Percentiles rank a stretch among this genome's conserved stretches.
These are phyloP conservation scores for Suhomyces panamericanus DNA, from an alignment of 1,139 yeast genomes.

Conservation along the genomic window DNA sequence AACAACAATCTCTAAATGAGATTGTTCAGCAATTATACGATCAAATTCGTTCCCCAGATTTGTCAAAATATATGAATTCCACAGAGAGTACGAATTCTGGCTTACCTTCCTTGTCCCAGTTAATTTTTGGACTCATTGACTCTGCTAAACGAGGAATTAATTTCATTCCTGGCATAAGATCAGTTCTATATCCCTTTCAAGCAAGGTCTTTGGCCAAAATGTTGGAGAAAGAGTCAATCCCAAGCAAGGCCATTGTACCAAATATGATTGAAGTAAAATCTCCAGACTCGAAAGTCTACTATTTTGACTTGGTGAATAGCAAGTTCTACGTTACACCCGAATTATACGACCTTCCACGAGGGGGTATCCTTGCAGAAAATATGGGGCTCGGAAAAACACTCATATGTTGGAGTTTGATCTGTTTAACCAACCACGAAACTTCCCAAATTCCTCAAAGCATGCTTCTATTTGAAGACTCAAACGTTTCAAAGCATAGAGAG, in stretches of 20 bases:
- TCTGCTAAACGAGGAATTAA: neutral
- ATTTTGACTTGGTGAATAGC: constrained; percentile 35
- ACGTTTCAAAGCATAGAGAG: neutral
- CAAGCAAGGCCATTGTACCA: constrained; percentile 42
- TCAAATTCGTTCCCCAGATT: constrained; percentile 41
- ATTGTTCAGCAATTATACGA: constrained; percentile 38
- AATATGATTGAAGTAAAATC: constrained; percentile 35
- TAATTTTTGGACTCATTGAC: neutral
- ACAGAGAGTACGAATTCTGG: neutral
- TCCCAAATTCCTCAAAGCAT: constrained; percentile 45
- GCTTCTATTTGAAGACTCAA: constrained; percentile 17
- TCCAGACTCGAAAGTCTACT: constrained; percentile 22
- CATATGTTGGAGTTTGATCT: constrained; percentile 61
- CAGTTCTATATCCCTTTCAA: constrained; percentile 58
- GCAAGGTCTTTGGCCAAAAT: constrained; percentile 57
- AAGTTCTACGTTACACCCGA: constrained; percentile 37
- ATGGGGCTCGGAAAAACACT: constrained; percentile 77
- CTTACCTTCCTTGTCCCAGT: constrained; percentile 1
- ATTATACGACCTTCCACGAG: constrained; percentile 49
- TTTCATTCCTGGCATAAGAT: constrained; percentile 48
- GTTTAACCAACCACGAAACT: constrained; percentile 54
- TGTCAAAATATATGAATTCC: constrained; percentile 15
- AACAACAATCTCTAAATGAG: constrained; percentile 16
- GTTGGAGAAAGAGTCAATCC: constrained; percentile 51
- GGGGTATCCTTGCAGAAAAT: constrained; percentile 74